Evolutionary conservation across 306 rosid genomes (phyloP), one percentile per base, ranked within the genome.

Genomic region (Psophocarpus tetragonolobus): DNA sequence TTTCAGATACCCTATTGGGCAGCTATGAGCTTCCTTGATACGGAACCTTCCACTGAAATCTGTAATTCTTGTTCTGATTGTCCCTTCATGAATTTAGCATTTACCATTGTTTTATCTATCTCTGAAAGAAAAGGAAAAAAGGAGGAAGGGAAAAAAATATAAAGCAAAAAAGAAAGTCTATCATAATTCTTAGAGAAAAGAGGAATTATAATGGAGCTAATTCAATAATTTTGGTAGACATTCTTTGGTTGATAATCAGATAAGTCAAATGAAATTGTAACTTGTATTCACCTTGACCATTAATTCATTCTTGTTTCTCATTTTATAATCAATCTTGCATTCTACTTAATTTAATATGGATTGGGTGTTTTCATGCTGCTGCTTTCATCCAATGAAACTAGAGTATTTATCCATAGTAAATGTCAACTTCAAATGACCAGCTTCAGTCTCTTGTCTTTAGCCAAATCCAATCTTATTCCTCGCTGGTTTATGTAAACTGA

Each of bases 21-120:
- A 76, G 76, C 61, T 70, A 62, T 27, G 75, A 45, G 84, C 60
- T 76, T 83, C 74, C 78, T 53, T 41, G 68, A 73, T 53, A 77
- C n/a, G 18, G 14, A 66, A 44, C 36, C 26, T 81, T 78, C 76
- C 48, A 53, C 80, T 64, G 68, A 71, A 62, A 48, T 73, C 42
- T 81, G 73, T 79, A 48, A 57, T 54, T 75, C 38, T 62, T 73
- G 44, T 68, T 60, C 66, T 48, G 17, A 68, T 35, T 67, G 35
- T 56, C 61, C 88, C 83, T 73, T 73, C 84, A 42, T 61, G 60
- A 76, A 62, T 70, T 73, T 47, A 36, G 70, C 33, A 58, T 71
- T 51, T 63, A 58, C 78, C 80, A 51, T 44, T 69, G 72, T 56
- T 77, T 83, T 39, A 20, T 69, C 12, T 24, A 14, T 68, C 18